Evolutionary conservation across 805 yeast species (phyloP), one percentile per base, ranked within the genome.

Genomic region (Ogataea ganodermae): DNA sequence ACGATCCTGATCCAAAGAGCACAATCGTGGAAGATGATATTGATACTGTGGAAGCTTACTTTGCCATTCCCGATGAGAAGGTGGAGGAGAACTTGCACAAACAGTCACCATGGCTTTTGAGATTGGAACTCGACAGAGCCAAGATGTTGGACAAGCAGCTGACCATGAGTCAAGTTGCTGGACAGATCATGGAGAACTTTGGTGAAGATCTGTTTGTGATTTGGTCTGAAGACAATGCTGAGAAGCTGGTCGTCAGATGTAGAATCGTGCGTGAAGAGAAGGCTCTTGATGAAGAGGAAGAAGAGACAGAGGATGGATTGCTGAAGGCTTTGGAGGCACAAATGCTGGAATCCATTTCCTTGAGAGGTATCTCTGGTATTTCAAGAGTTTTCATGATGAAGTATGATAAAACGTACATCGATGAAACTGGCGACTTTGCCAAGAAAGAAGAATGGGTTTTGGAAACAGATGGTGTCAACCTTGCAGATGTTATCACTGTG

Each of bases 151-250:
- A 94, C 74, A 90, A 94, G 70, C 97, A 94, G 69, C 79, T 94
- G 66, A 89, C 96, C 4, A 94, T 95, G 97, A 88, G 95, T 56
- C 97, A 94, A 73, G 98, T 94, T 47, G 97, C 99, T 22, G 95
- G 90, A 59, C 90, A 86, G 75, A 94, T 94, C 51, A 85, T 90
- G 55, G 91, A 88, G 63, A 85, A 88, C 53, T 94, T 94, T 68
- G 95, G 91, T 45, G 96, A 90, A 59, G 99, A 94, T 70, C 73
- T 94, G 71, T 94, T 92, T 62, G 96, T 94, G 33, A 94, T 94
- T 63, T 94, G 99, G 98, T 89, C 97, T 40, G 99, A 95, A 76
- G 99, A 94, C 75, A 92, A 94, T 62, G 97, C 97, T 37, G 97
- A 92, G 57, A 91, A 90, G 70, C 84, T 94, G 70, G 85, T 94